Conservation (phyloP, 2,329 filamentous ascomycete genomes). For the Paecilomyces variotii region DNA sequence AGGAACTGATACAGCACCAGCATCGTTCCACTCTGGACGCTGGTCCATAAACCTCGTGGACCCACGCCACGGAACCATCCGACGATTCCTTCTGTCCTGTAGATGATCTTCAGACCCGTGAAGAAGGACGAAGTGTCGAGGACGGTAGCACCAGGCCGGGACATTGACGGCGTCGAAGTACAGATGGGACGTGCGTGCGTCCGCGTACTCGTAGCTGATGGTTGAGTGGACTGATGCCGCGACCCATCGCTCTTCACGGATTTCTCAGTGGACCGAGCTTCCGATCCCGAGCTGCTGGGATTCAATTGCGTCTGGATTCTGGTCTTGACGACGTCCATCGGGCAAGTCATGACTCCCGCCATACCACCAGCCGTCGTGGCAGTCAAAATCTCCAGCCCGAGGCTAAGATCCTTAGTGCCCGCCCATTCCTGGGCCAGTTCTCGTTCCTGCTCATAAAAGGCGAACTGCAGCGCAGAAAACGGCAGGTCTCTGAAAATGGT, state of each 20-base stretch:
- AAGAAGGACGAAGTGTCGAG: slow-evolving; percentile 86
- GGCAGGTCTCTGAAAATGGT: slow-evolving; percentile 90
- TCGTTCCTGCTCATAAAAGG: slow-evolving; percentile 95
- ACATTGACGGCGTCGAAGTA: slow-evolving; percentile 80
- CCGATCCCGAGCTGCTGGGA: slow-evolving; percentile 30
- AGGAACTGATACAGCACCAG: slow-evolving; percentile 88
- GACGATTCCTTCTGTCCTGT: slow-evolving; percentile 75
- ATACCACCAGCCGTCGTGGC: slow-evolving; percentile 85
- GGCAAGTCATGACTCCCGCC: slow-evolving; percentile 89
- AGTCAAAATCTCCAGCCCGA: slow-evolving; percentile 77
- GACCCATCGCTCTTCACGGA: slow-evolving; percentile 20
- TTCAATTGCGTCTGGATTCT: slow-evolving; percentile 87
- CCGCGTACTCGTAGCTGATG: slow-evolving; percentile 25
- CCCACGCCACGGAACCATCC: slow-evolving; percentile 95
- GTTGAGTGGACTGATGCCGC: slow-evolving; percentile 17
- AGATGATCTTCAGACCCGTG: slow-evolving; percentile 77
- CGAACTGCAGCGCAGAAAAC: slow-evolving; percentile 93
- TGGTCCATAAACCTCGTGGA: slow-evolving; percentile 90
- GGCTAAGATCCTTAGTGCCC: slow-evolving; percentile 73
- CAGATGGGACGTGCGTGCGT: slow-evolving; percentile 67
- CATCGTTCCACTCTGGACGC: slow-evolving; percentile 95
- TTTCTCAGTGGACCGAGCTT: slow-evolving; percentile 11
- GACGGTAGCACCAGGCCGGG: slow-evolving; percentile 68
- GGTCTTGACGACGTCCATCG: slow-evolving; percentile 95
- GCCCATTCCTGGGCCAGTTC: slow-evolving; percentile 71